Evolutionary conservation across 2,329 filamentous ascomycete species (phyloP).

Genomic region (Coniochaeta pulveracea): DNA sequence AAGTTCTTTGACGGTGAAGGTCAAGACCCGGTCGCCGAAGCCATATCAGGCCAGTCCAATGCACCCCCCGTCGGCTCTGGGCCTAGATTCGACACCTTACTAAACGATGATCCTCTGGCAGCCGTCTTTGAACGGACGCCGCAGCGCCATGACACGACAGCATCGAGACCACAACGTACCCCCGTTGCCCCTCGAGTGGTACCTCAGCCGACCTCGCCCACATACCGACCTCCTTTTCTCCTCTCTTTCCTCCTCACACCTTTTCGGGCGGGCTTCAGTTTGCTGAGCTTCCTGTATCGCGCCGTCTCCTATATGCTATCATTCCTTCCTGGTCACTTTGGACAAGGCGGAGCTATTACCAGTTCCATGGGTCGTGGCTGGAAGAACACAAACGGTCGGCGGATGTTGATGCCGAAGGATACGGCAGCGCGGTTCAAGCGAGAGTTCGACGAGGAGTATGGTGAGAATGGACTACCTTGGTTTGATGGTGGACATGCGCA

Average conservation of each 20-base stretch:
- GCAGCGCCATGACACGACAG: conserved; percentile 23
- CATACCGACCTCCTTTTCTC: conserved; percentile 62
- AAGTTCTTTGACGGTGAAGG: conserved; percentile 97
- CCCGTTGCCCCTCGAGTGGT: conserved; percentile 77
- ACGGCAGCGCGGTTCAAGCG: conserved; percentile 80
- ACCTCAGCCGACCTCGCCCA: conserved; percentile 57
- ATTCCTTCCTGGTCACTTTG: conserved; percentile 61
- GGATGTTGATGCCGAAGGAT: conserved; percentile 73
- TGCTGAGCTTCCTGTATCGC: conserved; percentile 58
- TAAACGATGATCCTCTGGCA: neutral
- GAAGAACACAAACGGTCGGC: conserved; percentile 55
- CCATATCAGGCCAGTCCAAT: conserved; percentile 48
- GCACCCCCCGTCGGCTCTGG: conserved; percentile 22
- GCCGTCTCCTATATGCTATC: conserved; percentile 69
- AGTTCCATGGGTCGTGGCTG: conserved; percentile 39
- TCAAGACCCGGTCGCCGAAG: conserved; percentile 69
- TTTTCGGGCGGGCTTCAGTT: conserved; percentile 64
- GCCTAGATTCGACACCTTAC: neutral
- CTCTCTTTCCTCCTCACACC: conserved; percentile 72
- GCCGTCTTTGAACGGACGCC: conserved; percentile 27
- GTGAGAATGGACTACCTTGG: conserved; percentile 59
- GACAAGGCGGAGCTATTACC: conserved; percentile 41
- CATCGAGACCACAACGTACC: conserved; percentile 25
- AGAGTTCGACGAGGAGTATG: conserved; percentile 93
- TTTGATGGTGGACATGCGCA: conserved; percentile 86